A percentile compares a stretch with the other conserved stretches of the same genome.
Conservation (phyloP, 306 rosid genomes). For the Echinosophora koreensis region DNA sequence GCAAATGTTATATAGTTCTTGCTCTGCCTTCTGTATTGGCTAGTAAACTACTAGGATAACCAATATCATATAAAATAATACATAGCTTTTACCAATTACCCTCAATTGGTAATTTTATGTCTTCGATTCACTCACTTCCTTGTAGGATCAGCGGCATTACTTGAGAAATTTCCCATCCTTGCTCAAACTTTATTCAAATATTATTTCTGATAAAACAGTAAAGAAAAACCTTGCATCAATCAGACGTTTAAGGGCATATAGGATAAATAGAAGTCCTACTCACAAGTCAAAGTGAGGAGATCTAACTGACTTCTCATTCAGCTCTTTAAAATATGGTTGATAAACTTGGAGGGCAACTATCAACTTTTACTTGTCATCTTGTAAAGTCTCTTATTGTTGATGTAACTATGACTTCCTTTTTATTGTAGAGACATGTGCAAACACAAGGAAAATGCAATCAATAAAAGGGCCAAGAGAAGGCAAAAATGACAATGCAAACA, state of each 20-base stretch:
- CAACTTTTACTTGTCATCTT: constrained; percentile 27
- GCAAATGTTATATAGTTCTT: background rate
- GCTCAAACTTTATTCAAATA: background rate
- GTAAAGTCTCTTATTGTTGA: background rate
- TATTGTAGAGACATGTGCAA: constrained; percentile 67
- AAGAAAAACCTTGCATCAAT: background rate
- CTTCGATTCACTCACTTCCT: background rate
- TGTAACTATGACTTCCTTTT: constrained; percentile 31
- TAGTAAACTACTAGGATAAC: background rate
- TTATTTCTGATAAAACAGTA: background rate
- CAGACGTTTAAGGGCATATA: constrained; percentile 8
- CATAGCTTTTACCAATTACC: background rate
- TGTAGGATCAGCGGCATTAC: background rate
- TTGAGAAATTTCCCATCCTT: constrained; percentile 12
- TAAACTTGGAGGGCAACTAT: background rate
- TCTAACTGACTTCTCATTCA: constrained; percentile 3
- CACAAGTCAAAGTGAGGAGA: background rate
- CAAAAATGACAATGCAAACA: no score
- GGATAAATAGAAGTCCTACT: background rate
- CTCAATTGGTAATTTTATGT: background rate
- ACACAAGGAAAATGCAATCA: no score
- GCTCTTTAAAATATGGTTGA: background rate
- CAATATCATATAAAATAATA: constrained; percentile 10
- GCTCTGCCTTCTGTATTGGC: no score
- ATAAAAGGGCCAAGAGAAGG: no score